phyloP scores from a whole-genome alignment of 2,329 filamentous ascomycete genomes.

The Nemania sp. region DNA sequence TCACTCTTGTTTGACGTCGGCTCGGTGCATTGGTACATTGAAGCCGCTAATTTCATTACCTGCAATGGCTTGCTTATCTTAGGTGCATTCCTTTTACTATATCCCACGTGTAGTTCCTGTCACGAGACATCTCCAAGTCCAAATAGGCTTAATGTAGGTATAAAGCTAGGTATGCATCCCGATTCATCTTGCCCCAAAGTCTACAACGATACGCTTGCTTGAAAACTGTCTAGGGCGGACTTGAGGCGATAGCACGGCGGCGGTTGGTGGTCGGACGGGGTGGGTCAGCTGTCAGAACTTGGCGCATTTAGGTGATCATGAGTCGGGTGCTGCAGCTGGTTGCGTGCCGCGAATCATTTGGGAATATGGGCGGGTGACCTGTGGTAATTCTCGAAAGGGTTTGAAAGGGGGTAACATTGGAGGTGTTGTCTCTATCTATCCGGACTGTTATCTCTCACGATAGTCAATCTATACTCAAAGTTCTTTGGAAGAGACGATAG shows the following conservation, averaged over 20 bases:
- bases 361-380: conserved; percentile 22
- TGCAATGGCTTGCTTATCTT: neutral
- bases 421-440: neutral
- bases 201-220: neutral
- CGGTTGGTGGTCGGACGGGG: conserved; percentile 9
- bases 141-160: neutral
- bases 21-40: too few species aligned
- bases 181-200: neutral
- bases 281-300: conserved; percentile 31
- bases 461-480: neutral
- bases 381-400: neutral
- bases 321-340: conserved; percentile 27
- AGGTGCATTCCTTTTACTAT: neutral
- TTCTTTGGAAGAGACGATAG: neutral
- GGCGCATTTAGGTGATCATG: conserved; percentile 32
- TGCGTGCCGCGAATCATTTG: conserved; percentile 25
- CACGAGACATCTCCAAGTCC: neutral
- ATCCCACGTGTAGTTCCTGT: neutral
- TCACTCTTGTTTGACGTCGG: too few species aligned
- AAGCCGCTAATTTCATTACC: too few species aligned
- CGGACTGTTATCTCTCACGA: neutral
- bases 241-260: neutral
- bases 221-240: neutral
- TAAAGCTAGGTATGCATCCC: neutral
- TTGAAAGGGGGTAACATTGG: neutral